Conservation (phyloP, 345 rosid genomes). For the Melaleuca quinquenervia region DNA sequence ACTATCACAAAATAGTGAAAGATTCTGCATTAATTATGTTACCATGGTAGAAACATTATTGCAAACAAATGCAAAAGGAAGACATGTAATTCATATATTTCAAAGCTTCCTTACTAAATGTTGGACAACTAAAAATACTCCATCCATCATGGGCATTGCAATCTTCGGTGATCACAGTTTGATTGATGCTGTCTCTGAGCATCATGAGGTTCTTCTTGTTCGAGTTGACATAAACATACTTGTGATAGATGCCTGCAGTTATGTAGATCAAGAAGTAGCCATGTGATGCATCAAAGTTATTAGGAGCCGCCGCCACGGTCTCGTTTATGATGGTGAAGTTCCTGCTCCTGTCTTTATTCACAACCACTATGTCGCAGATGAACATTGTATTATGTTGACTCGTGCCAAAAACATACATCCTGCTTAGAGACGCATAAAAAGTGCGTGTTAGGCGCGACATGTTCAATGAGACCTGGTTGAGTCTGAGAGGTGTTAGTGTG, state of each 20-base stretch:
- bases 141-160: conserved; percentile 28
- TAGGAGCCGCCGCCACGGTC: conserved; percentile 40
- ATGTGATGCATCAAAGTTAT: conserved; percentile 1
- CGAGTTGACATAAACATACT: conserved; percentile 33
- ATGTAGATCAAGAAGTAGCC: conserved; percentile 37
- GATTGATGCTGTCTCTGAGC: conserved; percentile 39
- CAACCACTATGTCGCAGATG: conserved; percentile 21
- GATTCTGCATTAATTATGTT: conserved; percentile 22
- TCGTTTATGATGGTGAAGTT: conserved; percentile 30
- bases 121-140: conserved; percentile 47
- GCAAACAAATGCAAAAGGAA: not conserved
- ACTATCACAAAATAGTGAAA: conserved; percentile 52
- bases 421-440: conserved; percentile 39
- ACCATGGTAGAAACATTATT: not conserved
- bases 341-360: conserved; percentile 24
- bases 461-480: conserved; percentile 19
- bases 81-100: not conserved
- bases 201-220: conserved; percentile 32
- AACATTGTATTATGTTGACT: not conserved
- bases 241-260: conserved; percentile 29
- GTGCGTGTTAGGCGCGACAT: conserved; percentile 34
- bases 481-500: not conserved
- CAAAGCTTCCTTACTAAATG: conserved; percentile 28
- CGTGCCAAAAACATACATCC: conserved; percentile 26
- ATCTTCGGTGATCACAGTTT: conserved; percentile 45